Evolutionary conservation across 768 basidiomycete species (phyloP).

Genomic region (Vishniacozyma victoriae): DNA sequence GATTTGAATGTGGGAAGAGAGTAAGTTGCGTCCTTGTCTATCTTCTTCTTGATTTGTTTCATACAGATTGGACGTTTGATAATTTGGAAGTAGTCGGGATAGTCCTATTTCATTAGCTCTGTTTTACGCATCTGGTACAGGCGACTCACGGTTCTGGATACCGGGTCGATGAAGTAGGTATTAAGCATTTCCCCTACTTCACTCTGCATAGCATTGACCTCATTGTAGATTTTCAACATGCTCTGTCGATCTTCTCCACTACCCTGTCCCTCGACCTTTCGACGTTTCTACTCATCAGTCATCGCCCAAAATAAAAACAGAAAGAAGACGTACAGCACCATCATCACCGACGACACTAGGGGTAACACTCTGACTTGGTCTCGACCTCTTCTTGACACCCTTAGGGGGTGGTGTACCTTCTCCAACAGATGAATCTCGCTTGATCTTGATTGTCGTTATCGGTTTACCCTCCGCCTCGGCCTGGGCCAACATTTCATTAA

Average conservation of each 20-base stretch:
- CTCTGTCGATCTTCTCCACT: conserved; percentile 18
- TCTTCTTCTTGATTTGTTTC: conserved; percentile 68
- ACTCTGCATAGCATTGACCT: conserved; percentile 29
- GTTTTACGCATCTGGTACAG: neutral
- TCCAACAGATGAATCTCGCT: conserved; percentile 46
- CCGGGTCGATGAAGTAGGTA: conserved; percentile 41
- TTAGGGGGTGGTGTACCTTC: conserved; percentile 1
- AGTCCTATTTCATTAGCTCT: conserved; percentile 55
- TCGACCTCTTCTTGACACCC: conserved; percentile 26
- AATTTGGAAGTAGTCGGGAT: conserved; percentile 86
- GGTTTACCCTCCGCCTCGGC: conserved; percentile 38
- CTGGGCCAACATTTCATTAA: conserved; percentile 23
- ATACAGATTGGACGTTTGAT: conserved; percentile 84
- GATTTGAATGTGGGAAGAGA: conserved; percentile 63
- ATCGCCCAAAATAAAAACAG: neutral
- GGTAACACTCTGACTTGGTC: conserved; percentile 25
- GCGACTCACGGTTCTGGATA: conserved; percentile 47
- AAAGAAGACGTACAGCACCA: conserved; percentile 15
- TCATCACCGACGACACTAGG: conserved; percentile 34
- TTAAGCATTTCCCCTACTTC: conserved; percentile 38
- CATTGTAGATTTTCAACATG: conserved; percentile 37
- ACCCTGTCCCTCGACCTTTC: conserved; percentile 20
- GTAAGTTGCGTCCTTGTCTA: conserved; percentile 62
- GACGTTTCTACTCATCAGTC: conserved; percentile 34
- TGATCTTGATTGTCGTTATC: conserved; percentile 66